Conservation (phyloP, 2,329 filamentous ascomycete species). For the Penicillium sp. region DNA sequence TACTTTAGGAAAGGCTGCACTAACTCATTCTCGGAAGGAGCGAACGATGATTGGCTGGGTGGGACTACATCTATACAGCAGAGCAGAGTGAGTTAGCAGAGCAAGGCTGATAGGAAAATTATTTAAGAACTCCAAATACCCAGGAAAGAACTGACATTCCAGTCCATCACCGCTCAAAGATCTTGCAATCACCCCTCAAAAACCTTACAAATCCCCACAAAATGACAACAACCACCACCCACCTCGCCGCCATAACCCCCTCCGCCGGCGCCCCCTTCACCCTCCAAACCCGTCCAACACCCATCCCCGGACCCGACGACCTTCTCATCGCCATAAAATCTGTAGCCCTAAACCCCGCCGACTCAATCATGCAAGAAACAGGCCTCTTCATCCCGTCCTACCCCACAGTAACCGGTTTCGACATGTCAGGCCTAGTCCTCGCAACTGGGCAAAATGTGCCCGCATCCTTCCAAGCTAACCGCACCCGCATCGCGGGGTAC, state of each 20-base stretch:
- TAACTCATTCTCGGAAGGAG: constrained; percentile 26
- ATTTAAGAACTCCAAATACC: not conserved
- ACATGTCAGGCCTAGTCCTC: constrained; percentile 51
- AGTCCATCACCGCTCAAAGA: too few relatives aligned
- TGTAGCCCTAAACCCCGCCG: constrained; percentile 56
- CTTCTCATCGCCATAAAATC: constrained; percentile 55
- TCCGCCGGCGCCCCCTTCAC: constrained; percentile 44
- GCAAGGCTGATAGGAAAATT: not conserved
- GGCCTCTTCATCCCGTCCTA: constrained; percentile 49
- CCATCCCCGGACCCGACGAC: constrained; percentile 51
- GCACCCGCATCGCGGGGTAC: constrained; percentile 47
- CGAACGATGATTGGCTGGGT: constrained; percentile 27
- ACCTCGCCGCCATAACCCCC: constrained; percentile 46
- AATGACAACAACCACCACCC: constrained; percentile 35
- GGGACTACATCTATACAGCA: not conserved
- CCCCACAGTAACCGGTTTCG: constrained; percentile 46
- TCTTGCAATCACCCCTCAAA: too few relatives aligned
- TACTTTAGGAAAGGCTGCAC: constrained; percentile 13
- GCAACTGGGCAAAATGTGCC: constrained; percentile 46
- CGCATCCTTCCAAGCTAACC: constrained; percentile 35
- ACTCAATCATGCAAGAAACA: constrained; percentile 46
- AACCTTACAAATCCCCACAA: not conserved
- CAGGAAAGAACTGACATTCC: too few relatives aligned
- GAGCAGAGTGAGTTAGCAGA: too few relatives aligned
- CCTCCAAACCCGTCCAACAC: constrained; percentile 46